phyloP scores from a whole-genome alignment of 2,329 filamentous ascomycete species.

The Parastagonospora avenae region DNA sequence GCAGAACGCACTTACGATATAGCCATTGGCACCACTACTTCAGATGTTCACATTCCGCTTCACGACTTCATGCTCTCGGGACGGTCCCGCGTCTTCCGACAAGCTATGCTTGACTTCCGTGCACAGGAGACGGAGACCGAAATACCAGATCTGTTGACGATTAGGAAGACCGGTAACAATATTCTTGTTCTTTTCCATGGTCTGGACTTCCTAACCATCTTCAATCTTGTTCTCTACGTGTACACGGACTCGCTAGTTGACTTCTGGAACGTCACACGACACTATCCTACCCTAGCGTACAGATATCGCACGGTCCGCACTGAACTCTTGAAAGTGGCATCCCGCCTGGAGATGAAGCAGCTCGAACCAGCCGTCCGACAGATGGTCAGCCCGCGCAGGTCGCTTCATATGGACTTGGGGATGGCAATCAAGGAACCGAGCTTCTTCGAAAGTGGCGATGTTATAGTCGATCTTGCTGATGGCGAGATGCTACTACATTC shows the following conservation, averaged over 20 bases:
- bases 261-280: conserved; percentile 80
- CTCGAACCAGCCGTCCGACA: conserved; percentile 79
- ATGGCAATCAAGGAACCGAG: conserved; percentile 68
- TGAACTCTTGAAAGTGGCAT: conserved; percentile 87
- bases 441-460: conserved; percentile 81
- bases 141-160: conserved; percentile 64
- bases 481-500: conserved; percentile 75
- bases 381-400: conserved; percentile 69
- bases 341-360: conserved; percentile 69
- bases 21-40: conserved; percentile 60
- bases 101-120: conserved; percentile 64
- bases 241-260: conserved; percentile 83
- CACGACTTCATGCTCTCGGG: conserved; percentile 81
- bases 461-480: conserved; percentile 78
- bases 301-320: conserved; percentile 79
- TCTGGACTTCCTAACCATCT: conserved; percentile 76
- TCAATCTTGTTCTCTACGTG: conserved; percentile 79
- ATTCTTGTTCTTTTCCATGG: conserved; percentile 68
- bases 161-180: conserved; percentile 60
- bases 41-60: conserved; percentile 74
- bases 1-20: conserved; percentile 53
- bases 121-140: conserved; percentile 60
- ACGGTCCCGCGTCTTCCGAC: conserved; percentile 69
- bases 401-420: conserved; percentile 72
- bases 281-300: conserved; percentile 67